Conservation (phyloP, 768 basidiomycete species). For the Astraeus odoratus region DNA sequence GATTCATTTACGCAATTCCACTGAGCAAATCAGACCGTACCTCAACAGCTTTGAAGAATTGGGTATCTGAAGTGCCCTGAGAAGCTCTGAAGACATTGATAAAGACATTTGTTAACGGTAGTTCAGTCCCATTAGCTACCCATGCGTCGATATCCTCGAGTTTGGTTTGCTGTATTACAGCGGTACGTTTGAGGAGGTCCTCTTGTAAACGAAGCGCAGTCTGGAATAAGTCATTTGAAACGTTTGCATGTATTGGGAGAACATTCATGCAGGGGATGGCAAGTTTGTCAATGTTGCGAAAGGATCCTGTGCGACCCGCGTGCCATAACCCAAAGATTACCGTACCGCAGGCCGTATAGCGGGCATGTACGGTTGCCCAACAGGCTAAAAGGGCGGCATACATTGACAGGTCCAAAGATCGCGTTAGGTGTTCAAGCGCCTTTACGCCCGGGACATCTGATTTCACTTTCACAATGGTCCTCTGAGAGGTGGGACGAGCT, state of each 20-base stretch:
- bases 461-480: constrained; percentile 23
- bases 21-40: constrained; percentile 19
- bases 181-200: constrained; percentile 31
- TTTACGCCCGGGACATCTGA: constrained; percentile 37
- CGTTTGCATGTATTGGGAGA: constrained; percentile 31
- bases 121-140: constrained; percentile 22
- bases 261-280: constrained; percentile 41
- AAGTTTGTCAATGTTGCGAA: constrained; percentile 30
- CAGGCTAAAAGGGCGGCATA: constrained; percentile 36
- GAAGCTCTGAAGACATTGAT: constrained; percentile 37
- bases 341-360: constrained; percentile 17
- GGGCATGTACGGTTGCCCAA: constrained; percentile 36
- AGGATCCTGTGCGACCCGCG: constrained; percentile 33
- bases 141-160: constrained; percentile 31
- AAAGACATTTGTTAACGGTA: constrained; percentile 36
- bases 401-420: constrained; percentile 28
- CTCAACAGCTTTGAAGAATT: constrained; percentile 27
- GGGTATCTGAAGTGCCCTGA: constrained; percentile 11
- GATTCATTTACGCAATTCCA: background rate
- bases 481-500: background rate
- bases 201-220: constrained; percentile 28
- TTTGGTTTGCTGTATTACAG: constrained; percentile 36
- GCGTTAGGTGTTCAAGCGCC: constrained; percentile 40
- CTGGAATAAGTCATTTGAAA: constrained; percentile 15
- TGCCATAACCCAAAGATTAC: constrained; percentile 43